Evolutionary conservation across 108 stramenopile species (phyloP).

Genomic region (Discostella pseudostelligera): DNA sequence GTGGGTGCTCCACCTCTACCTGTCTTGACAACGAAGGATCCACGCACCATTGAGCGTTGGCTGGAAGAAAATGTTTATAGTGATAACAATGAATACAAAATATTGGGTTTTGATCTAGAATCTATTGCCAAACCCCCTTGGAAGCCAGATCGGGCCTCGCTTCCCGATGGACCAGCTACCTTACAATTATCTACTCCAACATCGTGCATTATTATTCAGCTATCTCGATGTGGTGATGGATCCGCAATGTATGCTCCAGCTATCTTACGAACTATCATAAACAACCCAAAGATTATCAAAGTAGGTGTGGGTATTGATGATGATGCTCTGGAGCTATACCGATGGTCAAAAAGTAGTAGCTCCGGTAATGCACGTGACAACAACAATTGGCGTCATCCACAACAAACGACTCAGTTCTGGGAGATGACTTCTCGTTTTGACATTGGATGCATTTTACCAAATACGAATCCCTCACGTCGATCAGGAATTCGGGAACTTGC

Average conservation of each 20-base stretch:
- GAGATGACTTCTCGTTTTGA: constrained; percentile 59
- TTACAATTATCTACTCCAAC: constrained; percentile 64
- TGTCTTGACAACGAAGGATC: constrained; percentile 62
- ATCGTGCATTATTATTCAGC: constrained; percentile 62
- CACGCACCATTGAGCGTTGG: constrained; percentile 51
- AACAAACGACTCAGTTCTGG: constrained; percentile 21
- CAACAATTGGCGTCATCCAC: not conserved
- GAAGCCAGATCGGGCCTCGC: constrained; percentile 38
- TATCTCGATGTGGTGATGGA: constrained; percentile 40
- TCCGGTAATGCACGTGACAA: not conserved
- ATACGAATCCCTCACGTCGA: constrained; percentile 18
- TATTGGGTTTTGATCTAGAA: constrained; percentile 47
- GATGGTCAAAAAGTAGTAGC: constrained; percentile 15
- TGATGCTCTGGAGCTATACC: constrained; percentile 62
- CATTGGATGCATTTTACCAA: constrained; percentile 45
- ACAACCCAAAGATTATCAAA: constrained; percentile 54
- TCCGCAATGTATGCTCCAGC: constrained; percentile 40
- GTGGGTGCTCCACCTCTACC: constrained; percentile 43
- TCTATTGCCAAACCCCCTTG: constrained; percentile 44
- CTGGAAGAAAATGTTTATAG: constrained; percentile 42
- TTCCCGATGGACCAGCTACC: constrained; percentile 57
- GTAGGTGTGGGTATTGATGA: constrained; percentile 64
- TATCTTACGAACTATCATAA: constrained; percentile 43
- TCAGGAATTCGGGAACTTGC: constrained; percentile 52
- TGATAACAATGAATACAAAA: constrained; percentile 6